These are phyloP conservation scores for Nymphaea colorata DNA, from an alignment of 164 flowering plant species.

Conservation along the genomic window DNA sequence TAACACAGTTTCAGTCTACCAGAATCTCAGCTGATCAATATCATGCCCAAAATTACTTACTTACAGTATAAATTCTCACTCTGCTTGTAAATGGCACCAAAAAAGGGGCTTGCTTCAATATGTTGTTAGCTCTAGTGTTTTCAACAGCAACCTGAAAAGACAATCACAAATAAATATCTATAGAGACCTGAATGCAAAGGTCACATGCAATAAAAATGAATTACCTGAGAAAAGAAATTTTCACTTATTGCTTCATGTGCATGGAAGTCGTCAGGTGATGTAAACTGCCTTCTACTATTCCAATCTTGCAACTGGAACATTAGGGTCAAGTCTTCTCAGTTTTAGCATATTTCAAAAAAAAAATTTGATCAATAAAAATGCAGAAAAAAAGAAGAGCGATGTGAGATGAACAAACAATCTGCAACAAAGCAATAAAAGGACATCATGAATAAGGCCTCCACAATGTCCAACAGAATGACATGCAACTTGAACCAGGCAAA, in stretches of 20 bases:
- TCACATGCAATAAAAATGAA: not conserved
- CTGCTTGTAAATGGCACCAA: conserved; percentile 94
- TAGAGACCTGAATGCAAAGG: not conserved
- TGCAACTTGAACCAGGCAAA: no score
- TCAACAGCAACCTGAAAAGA: conserved; percentile 58
- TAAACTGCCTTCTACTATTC: conserved; percentile 79
- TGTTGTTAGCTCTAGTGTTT: conserved; percentile 66
- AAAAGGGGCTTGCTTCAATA: conserved; percentile 85
- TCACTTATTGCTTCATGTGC: conserved; percentile 86
- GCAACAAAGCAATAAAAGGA: no score
- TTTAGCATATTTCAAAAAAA: not conserved
- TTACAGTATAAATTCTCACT: conserved; percentile 80
- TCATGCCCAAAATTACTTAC: conserved; percentile 14
- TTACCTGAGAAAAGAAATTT: conserved; percentile 72
- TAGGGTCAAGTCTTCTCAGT: not conserved
- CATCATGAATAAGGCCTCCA: no score
- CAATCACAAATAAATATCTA: conserved; percentile 2
- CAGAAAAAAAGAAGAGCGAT: no score
- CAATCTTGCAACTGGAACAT: conserved; percentile 83
- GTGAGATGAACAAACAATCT: no score
- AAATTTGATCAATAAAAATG: not conserved
- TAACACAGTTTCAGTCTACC: not conserved
- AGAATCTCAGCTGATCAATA: not conserved
- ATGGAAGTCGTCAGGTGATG: conserved; percentile 77
- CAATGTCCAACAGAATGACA: no score